A percentile compares a stretch with the other conserved stretches of the same genome.
These are phyloP conservation scores for Aspergillus cristatus DNA, from an alignment of 495 filamentous ascomycete species.

Conservation along the genomic window DNA sequence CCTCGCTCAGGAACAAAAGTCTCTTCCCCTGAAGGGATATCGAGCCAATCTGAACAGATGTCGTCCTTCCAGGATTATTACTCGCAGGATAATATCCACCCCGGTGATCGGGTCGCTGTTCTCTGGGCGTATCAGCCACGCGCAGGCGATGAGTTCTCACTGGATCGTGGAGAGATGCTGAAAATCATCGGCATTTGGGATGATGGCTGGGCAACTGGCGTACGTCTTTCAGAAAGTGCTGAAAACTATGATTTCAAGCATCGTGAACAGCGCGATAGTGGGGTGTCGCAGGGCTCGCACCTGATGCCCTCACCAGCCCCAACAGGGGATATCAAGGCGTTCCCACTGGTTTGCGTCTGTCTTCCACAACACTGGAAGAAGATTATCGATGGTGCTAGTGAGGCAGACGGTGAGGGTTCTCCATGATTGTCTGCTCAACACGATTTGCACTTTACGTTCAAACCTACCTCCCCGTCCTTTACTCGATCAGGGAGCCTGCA, in stretches of 20 bases:
- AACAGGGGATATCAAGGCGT: slow-evolving; percentile 90
- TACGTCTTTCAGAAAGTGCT: slow-evolving; percentile 69
- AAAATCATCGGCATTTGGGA: slow-evolving; percentile 99
- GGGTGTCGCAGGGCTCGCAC: slow-evolving; percentile 77
- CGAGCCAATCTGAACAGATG: slow-evolving; percentile 88
- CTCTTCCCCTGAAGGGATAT: slow-evolving; percentile 73
- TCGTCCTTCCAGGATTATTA: slow-evolving; percentile 98
- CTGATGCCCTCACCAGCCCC: slow-evolving; percentile 53
- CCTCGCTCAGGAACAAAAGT: slow-evolving; percentile 63
- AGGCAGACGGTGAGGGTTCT: no score
- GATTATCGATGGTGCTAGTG: slow-evolving; percentile 68
- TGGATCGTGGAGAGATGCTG: slow-evolving; percentile 96
- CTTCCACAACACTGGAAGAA: slow-evolving; percentile 95
- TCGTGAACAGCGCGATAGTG: slow-evolving; percentile 79
- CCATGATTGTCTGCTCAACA: no score
- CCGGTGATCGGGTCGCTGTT: slow-evolving; percentile 79
- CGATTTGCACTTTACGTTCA: background rate
- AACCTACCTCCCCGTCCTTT: background rate
- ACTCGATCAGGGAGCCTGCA: no score
- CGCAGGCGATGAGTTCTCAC: slow-evolving; percentile 84
- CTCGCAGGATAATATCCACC: slow-evolving; percentile 89
- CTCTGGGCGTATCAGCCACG: slow-evolving; percentile 96
- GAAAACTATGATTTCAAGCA: slow-evolving; percentile 79
- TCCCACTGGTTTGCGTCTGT: slow-evolving; percentile 96
- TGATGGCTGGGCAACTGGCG: slow-evolving; percentile 96